Evolutionary conservation across 305 asterid species (phyloP), one percentile per base, ranked within the genome.

Genomic region (Fraxinus nigra): DNA sequence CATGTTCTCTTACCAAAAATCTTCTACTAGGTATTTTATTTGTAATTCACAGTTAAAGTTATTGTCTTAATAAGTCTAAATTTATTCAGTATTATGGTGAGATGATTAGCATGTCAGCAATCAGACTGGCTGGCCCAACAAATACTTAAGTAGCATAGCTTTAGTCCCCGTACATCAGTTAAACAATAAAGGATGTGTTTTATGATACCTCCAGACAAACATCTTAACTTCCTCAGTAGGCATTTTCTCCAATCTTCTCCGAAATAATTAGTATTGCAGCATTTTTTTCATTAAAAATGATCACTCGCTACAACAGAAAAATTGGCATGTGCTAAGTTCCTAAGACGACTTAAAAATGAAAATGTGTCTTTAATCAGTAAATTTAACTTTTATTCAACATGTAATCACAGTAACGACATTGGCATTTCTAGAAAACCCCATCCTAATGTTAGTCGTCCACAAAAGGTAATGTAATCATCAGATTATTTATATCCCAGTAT

Each of bases 61-160:
- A 26, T 78, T 77, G 34, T 85, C 76, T 73, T 61, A 69, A 78
- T 80, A 81, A 54, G 18, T 34, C 59, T 26, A 34, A 79, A 51
- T 78, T 11, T 14, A 26, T 30, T 24, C 32, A 18, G 46, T 43
- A 76, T 35, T 78, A 80, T 51, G 73, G n/a, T 16, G 70, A 77
- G 78, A 75, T 65, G 54, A 76, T 24, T 33, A 69, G 86, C 82
- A 76, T 32, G 54, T 59, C 61, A 69, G 46, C 54, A 56, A 75
- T 70, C 78, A 16, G 20, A 79, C n/a, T 72, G 72, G 79, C 77
- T 72, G 26, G 33, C 4, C 35, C 72, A 32, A 63, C 74, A 38
- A 20, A 61, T 76, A 75, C 79, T 26, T 72, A 35, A 80, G 46
- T 72, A 72, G 72, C n/a, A 74, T 48, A 54, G 54, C 5, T 63